Percentiles rank a stretch among this genome's conserved stretches.
Conservation (phyloP, 2,329 filamentous ascomycete genomes). For the Septoria petroselini region DNA sequence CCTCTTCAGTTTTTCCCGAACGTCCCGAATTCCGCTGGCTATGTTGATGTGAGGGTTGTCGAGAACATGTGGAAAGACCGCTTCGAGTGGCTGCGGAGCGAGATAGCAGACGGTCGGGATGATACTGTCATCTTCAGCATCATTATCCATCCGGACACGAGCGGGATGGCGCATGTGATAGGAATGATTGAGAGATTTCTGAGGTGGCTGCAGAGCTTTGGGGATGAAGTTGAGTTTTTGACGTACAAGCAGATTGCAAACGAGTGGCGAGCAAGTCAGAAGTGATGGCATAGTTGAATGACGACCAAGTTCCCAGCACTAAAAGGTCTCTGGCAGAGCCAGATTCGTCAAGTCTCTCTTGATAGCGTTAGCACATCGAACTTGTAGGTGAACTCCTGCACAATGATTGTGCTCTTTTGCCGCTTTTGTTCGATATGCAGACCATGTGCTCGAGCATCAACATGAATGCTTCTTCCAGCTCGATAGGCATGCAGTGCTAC, state of each 20-base stretch:
- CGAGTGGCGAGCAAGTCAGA: slow-evolving; percentile 31
- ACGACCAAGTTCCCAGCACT: too few relatives aligned
- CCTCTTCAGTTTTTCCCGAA: slow-evolving; percentile 49
- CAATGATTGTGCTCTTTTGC: too few relatives aligned
- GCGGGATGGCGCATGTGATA: slow-evolving; percentile 60
- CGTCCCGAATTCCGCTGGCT: slow-evolving; percentile 54
- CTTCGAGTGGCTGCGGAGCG: slow-evolving; percentile 53
- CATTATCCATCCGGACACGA: slow-evolving; percentile 57
- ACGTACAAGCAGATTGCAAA: slow-evolving; percentile 46
- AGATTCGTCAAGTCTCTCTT: too few relatives aligned
- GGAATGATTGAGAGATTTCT: slow-evolving; percentile 56
- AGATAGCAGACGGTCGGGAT: slow-evolving; percentile 37
- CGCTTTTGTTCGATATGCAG: too few relatives aligned
- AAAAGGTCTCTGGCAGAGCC: too few relatives aligned
- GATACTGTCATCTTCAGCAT: slow-evolving; percentile 50
- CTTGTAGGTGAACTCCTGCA: too few relatives aligned
- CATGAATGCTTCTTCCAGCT: too few relatives aligned
- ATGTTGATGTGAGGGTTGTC: slow-evolving; percentile 55
- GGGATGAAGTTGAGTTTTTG: slow-evolving; percentile 47
- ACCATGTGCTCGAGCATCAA: too few relatives aligned
- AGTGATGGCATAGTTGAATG: background rate
- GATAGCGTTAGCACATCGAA: too few relatives aligned
- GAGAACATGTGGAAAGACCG: slow-evolving; percentile 62
- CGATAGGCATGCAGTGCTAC: too few relatives aligned
- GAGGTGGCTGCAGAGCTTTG: slow-evolving; percentile 49